Percentiles rank a stretch among this genome's conserved stretches.
Evolutionary conservation across 306 rosid species (phyloP).

Genomic region (Argentina anserina): DNA sequence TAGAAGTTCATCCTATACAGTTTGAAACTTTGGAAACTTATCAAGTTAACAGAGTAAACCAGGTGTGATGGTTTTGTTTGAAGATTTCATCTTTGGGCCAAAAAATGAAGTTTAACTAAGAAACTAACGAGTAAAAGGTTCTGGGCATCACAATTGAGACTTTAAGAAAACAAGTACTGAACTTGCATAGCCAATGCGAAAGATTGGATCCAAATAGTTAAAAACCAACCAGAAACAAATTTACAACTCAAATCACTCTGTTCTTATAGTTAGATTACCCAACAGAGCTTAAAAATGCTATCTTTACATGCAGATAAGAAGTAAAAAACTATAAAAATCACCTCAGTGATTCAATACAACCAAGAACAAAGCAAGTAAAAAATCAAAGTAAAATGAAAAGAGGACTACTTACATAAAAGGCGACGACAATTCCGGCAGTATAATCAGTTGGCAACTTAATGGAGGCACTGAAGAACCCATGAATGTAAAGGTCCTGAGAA

Average conservation of each 20-base stretch:
- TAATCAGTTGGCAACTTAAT: conserved; percentile 91
- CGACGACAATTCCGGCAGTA: conserved; percentile 95
- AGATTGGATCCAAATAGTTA: neutral
- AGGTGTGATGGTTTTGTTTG: neutral
- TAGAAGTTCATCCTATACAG: too few relatives aligned
- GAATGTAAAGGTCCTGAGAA: conserved; percentile 85
- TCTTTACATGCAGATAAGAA: neutral
- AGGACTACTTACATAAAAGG: conserved; percentile 79
- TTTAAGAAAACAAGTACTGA: neutral
- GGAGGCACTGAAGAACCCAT: conserved; percentile 88
- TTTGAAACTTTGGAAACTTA: too few relatives aligned
- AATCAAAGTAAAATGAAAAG: neutral
- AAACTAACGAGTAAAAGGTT: neutral
- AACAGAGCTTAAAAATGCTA: neutral
- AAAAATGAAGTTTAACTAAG: neutral
- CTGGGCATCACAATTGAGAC: neutral
- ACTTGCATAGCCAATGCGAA: neutral
- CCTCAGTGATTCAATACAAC: neutral
- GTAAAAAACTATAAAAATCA: neutral
- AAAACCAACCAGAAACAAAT: neutral
- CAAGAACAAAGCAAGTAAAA: neutral
- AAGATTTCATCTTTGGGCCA: neutral
- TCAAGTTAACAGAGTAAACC: neutral
- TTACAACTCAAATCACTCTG: neutral
- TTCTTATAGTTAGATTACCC: neutral